Conservation (phyloP, 2,329 filamentous ascomycete species). For the Phoma sp. region DNA sequence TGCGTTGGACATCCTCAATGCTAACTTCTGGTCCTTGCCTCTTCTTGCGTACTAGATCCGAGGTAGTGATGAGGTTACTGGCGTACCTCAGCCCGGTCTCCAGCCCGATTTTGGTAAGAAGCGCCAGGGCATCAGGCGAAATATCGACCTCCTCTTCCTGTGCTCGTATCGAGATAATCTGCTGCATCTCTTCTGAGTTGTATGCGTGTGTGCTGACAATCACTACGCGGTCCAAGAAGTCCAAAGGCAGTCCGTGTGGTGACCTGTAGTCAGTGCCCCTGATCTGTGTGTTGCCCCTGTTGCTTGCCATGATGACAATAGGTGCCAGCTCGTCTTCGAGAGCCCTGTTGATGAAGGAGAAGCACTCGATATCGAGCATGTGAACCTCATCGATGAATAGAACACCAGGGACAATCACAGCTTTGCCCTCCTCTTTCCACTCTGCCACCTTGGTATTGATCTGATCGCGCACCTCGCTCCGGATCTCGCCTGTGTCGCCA, state of each 20-base stretch:
- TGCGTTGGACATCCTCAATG: slow-evolving; percentile 89
- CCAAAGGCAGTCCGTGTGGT: slow-evolving; percentile 91
- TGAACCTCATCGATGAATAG: slow-evolving; percentile 99
- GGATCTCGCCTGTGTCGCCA: slow-evolving; percentile 96
- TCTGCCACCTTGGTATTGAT: slow-evolving; percentile 99
- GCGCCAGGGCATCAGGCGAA: slow-evolving; percentile 84
- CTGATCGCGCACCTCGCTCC: slow-evolving; percentile 95
- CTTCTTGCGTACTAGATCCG: slow-evolving; percentile 86
- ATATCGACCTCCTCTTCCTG: slow-evolving; percentile 96
- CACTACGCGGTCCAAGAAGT: slow-evolving; percentile 94
- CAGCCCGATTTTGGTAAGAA: slow-evolving; percentile 93
- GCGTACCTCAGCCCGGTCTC: slow-evolving; percentile 93
- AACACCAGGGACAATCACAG: slow-evolving; percentile 95
- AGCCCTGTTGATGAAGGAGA: slow-evolving; percentile 97
- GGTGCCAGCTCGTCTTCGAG: slow-evolving; percentile 94
- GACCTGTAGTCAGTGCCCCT: slow-evolving; percentile 92
- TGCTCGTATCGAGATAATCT: slow-evolving; percentile 91
- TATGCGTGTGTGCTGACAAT: slow-evolving; percentile 96
- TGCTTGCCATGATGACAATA: slow-evolving; percentile 99
- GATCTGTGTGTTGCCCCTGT: slow-evolving; percentile 89
- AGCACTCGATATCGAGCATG: slow-evolving; percentile 99
- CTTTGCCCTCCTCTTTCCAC: slow-evolving; percentile 99
- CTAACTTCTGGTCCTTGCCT: slow-evolving; percentile 82
- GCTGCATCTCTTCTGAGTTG: slow-evolving; percentile 80
- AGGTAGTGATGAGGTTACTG: slow-evolving; percentile 97